Conservation (phyloP, 2,329 filamentous ascomycete genomes). For the Stenocarpella maydis region DNA sequence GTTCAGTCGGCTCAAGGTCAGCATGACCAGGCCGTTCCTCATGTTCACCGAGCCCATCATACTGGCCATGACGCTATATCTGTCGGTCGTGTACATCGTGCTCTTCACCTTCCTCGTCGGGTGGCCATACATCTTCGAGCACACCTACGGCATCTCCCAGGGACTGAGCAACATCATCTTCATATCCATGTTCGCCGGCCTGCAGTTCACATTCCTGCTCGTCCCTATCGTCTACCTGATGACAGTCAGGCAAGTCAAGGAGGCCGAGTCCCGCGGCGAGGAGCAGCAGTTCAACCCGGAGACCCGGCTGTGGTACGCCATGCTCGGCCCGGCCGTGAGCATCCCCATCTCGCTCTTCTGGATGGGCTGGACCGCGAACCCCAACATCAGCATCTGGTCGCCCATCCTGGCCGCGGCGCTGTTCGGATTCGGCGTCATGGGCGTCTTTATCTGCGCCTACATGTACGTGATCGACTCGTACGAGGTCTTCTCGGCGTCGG, state of each 20-base stretch:
- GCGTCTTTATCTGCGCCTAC: slow-evolving; percentile 47
- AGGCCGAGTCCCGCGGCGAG: slow-evolving; percentile 36
- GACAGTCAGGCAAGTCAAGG: slow-evolving; percentile 36
- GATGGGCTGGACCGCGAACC: slow-evolving; percentile 57
- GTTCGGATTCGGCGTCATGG: slow-evolving; percentile 56
- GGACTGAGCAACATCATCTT: slow-evolving; percentile 55
- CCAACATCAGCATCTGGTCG: slow-evolving; percentile 53
- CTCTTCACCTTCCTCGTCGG: slow-evolving; percentile 63
- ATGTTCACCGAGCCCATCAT: slow-evolving; percentile 51
- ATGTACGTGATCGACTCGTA: slow-evolving; percentile 50
- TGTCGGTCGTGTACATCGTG: slow-evolving; percentile 61
- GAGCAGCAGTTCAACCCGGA: slow-evolving; percentile 48
- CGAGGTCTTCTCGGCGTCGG: slow-evolving; percentile 45
- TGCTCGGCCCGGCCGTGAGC: slow-evolving; percentile 50
- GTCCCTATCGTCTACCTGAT: slow-evolving; percentile 46
- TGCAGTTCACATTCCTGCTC: slow-evolving; percentile 45
- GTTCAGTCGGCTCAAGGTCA: slow-evolving; percentile 59
- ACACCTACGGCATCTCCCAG: slow-evolving; percentile 51
- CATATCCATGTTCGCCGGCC: slow-evolving; percentile 53
- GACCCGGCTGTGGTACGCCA: slow-evolving; percentile 52
- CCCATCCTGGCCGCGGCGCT: slow-evolving; percentile 51
- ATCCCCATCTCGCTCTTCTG: slow-evolving; percentile 58
- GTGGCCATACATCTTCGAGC: slow-evolving; percentile 57
- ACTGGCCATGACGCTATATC: slow-evolving; percentile 56
- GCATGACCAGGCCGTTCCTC: slow-evolving; percentile 52